Conservation (phyloP, 108 stramenopile species). For the Skeletonema marinoi region DNA sequence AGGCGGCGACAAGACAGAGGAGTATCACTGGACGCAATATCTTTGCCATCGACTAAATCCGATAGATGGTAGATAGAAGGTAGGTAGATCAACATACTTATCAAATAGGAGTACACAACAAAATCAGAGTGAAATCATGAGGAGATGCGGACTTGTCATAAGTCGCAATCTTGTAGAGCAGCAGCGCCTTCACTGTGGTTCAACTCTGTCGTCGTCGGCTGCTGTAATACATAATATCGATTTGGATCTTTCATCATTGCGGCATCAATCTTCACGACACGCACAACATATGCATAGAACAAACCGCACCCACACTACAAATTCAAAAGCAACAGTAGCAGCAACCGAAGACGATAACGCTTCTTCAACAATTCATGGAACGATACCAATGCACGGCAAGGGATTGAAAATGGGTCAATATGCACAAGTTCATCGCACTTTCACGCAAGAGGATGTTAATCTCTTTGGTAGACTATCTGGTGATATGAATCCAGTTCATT, state of each 20-base stretch:
- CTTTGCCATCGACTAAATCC: too few species aligned
- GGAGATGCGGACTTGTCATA: too few species aligned
- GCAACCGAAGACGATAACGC: background rate
- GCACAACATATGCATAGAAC: background rate
- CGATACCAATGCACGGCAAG: constrained; percentile 62
- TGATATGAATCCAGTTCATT: constrained; percentile 81
- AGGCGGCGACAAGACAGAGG: too few species aligned
- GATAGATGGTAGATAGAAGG: too few species aligned
- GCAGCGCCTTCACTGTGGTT: too few species aligned
- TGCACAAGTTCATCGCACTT: constrained; percentile 61
- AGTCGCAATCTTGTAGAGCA: too few species aligned
- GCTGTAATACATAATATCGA: too few species aligned
- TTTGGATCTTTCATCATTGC: background rate
- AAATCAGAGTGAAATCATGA: too few species aligned
- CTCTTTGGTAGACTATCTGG: constrained; percentile 58
- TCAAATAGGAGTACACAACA: too few species aligned
- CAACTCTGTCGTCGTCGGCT: too few species aligned
- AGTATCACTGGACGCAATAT: too few species aligned
- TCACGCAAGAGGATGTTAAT: constrained; percentile 51
- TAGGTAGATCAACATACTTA: too few species aligned
- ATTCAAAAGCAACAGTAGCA: background rate
- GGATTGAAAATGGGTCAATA: constrained; percentile 70
- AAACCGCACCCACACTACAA: background rate
- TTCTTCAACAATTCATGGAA: constrained; percentile 35
- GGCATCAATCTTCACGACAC: background rate